These are phyloP conservation scores for Leccinellum rugosiceps DNA, from an alignment of 768 basidiomycete species.

Conservation along the genomic window DNA sequence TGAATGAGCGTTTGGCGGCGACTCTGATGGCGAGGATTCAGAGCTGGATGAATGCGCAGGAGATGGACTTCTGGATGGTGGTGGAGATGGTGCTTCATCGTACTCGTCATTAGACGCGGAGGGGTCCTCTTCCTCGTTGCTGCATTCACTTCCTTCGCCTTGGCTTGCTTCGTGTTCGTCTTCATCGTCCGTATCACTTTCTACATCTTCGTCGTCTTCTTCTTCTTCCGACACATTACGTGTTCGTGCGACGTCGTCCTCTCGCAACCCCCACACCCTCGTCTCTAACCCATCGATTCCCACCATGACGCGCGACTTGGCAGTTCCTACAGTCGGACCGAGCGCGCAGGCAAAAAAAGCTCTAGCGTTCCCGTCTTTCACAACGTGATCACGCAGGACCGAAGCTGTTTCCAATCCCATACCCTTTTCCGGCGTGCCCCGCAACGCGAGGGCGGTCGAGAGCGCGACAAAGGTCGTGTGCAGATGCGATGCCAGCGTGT, in stretches of 20 bases:
- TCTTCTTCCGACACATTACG: background rate
- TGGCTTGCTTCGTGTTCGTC: slow-evolving; percentile 9
- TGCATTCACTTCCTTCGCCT: background rate
- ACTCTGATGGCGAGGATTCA: slow-evolving; percentile 23
- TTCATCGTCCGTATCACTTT: slow-evolving; percentile 3
- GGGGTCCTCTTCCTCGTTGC: slow-evolving; percentile 10
- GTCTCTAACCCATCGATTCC: slow-evolving; percentile 64
- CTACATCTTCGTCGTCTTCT: background rate
- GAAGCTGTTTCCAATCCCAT: background rate
- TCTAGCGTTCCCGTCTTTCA: slow-evolving; percentile 20
- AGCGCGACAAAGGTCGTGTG: slow-evolving; percentile 71
- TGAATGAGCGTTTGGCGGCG: slow-evolving; percentile 2
- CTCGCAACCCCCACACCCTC: slow-evolving; percentile 31
- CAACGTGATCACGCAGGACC: background rate
- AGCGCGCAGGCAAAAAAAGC: slow-evolving; percentile 62
- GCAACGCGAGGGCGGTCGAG: slow-evolving; percentile 60
- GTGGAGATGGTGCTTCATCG: slow-evolving; percentile 7
- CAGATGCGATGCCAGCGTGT: slow-evolving; percentile 70
- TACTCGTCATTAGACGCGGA: slow-evolving; percentile 7
- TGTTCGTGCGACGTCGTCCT: slow-evolving; percentile 29
- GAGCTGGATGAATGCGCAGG: slow-evolving; percentile 20
- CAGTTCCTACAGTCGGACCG: slow-evolving; percentile 60
- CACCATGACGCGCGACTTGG: slow-evolving; percentile 59
- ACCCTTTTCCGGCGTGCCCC: slow-evolving; percentile 8
- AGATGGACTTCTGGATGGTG: slow-evolving; percentile 27